phyloP scores from a whole-genome alignment of 2,329 filamentous ascomycete genomes.

The Sclerotinia glacialis region DNA sequence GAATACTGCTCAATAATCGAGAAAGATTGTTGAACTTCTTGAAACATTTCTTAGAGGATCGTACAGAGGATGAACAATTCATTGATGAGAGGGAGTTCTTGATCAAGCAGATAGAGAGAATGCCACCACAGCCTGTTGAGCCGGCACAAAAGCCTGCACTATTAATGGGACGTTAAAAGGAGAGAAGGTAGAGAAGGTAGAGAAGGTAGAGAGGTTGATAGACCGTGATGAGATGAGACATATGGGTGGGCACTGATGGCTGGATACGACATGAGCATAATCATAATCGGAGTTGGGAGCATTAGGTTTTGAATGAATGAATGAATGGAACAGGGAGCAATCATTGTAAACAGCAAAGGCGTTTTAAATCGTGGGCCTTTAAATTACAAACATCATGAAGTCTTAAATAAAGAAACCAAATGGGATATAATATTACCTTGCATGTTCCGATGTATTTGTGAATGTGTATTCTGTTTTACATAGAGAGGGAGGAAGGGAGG shows the following conservation, averaged over 20 bases:
- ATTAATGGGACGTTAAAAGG: conserved; percentile 34
- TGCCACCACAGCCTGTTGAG: conserved; percentile 57
- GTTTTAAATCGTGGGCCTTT: conserved; percentile 14
- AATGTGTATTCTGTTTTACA: not conserved
- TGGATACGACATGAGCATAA: conserved; percentile 22
- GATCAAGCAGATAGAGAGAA: conserved; percentile 83
- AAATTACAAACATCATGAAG: conserved; percentile 2
- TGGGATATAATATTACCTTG: not conserved
- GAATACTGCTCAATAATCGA: conserved; percentile 93
- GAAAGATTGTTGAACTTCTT: conserved; percentile 87
- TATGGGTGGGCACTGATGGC: conserved; percentile 20
- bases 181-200: conserved; percentile 5
- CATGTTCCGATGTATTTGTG: not conserved
- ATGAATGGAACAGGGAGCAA: conserved; percentile 15
- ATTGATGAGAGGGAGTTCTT: conserved; percentile 97
- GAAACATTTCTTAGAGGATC: conserved; percentile 86
- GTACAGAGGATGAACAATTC: conserved; percentile 97
- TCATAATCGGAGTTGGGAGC: conserved; percentile 23
- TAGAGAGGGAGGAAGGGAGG: no score
- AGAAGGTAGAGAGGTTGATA: conserved; percentile 21
- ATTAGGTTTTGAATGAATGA: conserved; percentile 20
- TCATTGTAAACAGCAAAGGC: conserved; percentile 19
- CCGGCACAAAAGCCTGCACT: conserved; percentile 40
- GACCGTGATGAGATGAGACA: conserved; percentile 17
- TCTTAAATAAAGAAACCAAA: not conserved